A percentile compares a stretch with the other conserved stretches of the same genome.
Evolutionary conservation across 139 green algal genomes (phyloP).

Genomic region (Edaphochlamys debaryana): DNA sequence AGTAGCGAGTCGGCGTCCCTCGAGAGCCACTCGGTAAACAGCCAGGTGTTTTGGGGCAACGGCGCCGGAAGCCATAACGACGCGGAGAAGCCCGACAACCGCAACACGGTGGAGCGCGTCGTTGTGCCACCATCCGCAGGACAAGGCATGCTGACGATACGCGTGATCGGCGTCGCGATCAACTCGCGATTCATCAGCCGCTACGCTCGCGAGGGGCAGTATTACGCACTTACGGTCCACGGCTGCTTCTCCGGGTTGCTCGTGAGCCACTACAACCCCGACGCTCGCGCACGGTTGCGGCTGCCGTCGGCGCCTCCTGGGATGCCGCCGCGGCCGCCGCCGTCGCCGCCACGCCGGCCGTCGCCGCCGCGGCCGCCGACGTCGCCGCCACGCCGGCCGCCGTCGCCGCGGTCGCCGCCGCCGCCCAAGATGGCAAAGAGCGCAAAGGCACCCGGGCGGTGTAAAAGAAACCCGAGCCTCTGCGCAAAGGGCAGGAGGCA

Average conservation of each 20-base stretch:
- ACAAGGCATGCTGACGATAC: slow-evolving; percentile 52
- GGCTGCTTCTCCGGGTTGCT: slow-evolving; percentile 65
- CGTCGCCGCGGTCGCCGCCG: not conserved
- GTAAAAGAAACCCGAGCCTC: no score
- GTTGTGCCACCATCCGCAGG: slow-evolving; percentile 59
- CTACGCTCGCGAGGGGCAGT: slow-evolving; percentile 43
- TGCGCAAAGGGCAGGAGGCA: no score
- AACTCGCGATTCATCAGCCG: not conserved
- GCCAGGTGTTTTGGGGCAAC: no score
- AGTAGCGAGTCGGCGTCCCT: no score
- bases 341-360: not conserved
- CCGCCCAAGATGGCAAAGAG: not conserved
- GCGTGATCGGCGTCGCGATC: slow-evolving; percentile 19
- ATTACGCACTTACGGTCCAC: slow-evolving; percentile 78
- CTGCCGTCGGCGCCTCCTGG: not conserved
- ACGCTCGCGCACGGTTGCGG: not conserved
- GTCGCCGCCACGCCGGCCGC: not conserved
- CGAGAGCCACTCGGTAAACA: no score
- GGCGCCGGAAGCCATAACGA: no score
- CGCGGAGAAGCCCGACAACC: not conserved
- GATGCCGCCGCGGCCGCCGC: not conserved
- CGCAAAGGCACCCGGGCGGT: no score
- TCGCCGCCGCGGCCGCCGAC: not conserved
- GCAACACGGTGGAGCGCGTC: slow-evolving; percentile 30
- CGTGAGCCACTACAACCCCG: slow-evolving; percentile 62